Base-by-base conservation (phyloP, 2,329 filamentous ascomycete species). In the Emydomyces testavorans region DNA sequence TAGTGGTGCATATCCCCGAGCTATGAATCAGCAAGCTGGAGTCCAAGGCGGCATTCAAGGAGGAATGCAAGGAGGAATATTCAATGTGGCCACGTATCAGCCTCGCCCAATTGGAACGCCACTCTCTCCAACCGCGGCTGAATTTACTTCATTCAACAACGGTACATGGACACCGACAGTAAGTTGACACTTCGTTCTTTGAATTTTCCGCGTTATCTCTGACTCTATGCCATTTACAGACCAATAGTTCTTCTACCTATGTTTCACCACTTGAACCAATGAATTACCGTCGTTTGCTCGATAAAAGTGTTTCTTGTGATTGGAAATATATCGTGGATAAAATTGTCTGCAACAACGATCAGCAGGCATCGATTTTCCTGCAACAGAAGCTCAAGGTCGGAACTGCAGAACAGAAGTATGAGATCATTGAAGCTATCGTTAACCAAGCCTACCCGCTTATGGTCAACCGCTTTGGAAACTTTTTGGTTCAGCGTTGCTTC, bases 261-360 rank as follows among this genome's bases (percentile, higher is more conserved):
- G 71, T 95, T 23, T 82, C 85, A 8, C 83, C 88, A 2, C 84
- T 85, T 5, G 92, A 98, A 66, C 92, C 90, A 8, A 77, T 96
- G 59, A 96, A 98, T 67, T 98, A 96, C 61, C 88, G 92, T 52
- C 88, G 89, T 48, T 77, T 98, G 32, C 79, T 96, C 39, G 92
- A 98, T 62, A 88, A 89, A 61, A 94, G 90, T 62, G 87, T 94
- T 66, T 94, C 85, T 60, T 96, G 90, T 70, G 93, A 98, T 71
- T 98, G 90, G 92, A 94, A 92, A 70, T 95, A 94, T 64, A 95
- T 98, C 58, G 92, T 98, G 48, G 90, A 98, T 71, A 96, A 96
- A 74, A 98, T 98, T 62, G 89, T 98, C 56, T 93, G 87, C 77
- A 95, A 89, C 71, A 96, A 98, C 65, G 92, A 98, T 62, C 92